phyloP scores from a whole-genome alignment of 257 asterid species.

The Sherardia arvensis region DNA sequence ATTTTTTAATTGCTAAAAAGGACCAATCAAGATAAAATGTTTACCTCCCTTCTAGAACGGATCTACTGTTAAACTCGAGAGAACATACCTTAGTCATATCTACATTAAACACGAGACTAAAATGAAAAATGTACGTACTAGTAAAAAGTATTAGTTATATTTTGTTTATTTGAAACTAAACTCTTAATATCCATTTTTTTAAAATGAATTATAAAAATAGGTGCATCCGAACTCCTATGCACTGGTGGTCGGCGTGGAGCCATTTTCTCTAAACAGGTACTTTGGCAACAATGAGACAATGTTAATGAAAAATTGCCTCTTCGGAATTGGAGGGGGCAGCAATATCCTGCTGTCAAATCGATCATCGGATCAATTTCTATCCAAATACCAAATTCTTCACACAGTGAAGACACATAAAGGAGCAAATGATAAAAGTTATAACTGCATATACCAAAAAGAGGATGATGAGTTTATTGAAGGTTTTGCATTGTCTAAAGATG shows the following conservation, averaged over 20 bases:
- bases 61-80: too few relatives aligned
- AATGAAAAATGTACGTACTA: too few relatives aligned
- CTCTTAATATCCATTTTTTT: too few relatives aligned
- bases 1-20: too few relatives aligned
- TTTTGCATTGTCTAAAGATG: conserved; percentile 17
- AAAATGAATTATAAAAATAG: conserved; percentile 8
- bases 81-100: too few relatives aligned
- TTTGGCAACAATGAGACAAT: conserved; percentile 23
- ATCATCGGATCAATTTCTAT: conserved; percentile 3
- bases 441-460: conserved; percentile 17
- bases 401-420: conserved; percentile 26
- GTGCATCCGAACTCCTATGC: conserved; percentile 21
- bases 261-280: conserved; percentile 7
- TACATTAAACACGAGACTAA: too few relatives aligned
- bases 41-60: too few relatives aligned
- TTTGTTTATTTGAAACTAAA: too few relatives aligned
- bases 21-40: too few relatives aligned
- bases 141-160: too few relatives aligned
- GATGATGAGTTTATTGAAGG: conserved; percentile 17
- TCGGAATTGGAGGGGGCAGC: conserved; percentile 27
- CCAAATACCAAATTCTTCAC: conserved; percentile 24
- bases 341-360: conserved; percentile 22
- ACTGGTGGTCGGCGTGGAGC: conserved; percentile 24
- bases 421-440: conserved; percentile 20
- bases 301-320: conserved; percentile 29